Percentiles rank a stretch among this genome's conserved stretches.
phyloP scores from a whole-genome alignment of 768 basidiomycete genomes.

The Amyloporia xantha region DNA sequence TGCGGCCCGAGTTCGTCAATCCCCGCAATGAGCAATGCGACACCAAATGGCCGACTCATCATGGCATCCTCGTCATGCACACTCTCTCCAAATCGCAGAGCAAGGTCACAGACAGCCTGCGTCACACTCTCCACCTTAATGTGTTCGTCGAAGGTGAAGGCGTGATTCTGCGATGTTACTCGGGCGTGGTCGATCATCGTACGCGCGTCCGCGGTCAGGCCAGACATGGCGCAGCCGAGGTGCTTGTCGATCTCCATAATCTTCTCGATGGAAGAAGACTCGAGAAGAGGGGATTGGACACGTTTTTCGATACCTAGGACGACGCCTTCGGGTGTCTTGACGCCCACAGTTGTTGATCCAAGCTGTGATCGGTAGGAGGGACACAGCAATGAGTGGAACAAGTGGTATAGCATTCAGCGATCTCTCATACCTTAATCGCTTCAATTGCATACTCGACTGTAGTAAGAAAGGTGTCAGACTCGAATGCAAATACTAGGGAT shows the following conservation, averaged over 20 bases:
- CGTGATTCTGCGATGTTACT: conserved; percentile 92
- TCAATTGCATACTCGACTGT: conserved; percentile 99
- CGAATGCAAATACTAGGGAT: not conserved
- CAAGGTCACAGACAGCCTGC: conserved; percentile 96
- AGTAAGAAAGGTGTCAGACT: not conserved
- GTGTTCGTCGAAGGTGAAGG: conserved; percentile 93
- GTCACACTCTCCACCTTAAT: conserved; percentile 98
- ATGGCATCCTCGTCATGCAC: conserved; percentile 98
- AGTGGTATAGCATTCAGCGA: no score
- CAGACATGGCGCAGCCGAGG: conserved; percentile 97
- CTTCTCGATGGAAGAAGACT: conserved; percentile 95
- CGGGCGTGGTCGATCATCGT: conserved; percentile 99
- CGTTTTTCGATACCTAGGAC: conserved; percentile 97
- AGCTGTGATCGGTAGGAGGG: conserved; percentile 53
- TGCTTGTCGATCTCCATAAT: conserved; percentile 99
- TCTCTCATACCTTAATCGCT: conserved; percentile 86
- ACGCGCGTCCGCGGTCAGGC: conserved; percentile 93
- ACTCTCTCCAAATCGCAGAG: conserved; percentile 95
- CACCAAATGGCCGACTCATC: conserved; percentile 99
- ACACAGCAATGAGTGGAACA: not conserved
- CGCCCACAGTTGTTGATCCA: conserved; percentile 95
- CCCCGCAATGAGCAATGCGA: conserved; percentile 95
- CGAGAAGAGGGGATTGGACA: conserved; percentile 92
- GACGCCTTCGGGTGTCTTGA: conserved; percentile 85
- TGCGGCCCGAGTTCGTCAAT: conserved; percentile 95